Percentiles rank a stretch among this genome's conserved stretches.
Evolutionary conservation across 2,329 filamentous ascomycete species (phyloP).

Genomic region (Neonectria sp.): DNA sequence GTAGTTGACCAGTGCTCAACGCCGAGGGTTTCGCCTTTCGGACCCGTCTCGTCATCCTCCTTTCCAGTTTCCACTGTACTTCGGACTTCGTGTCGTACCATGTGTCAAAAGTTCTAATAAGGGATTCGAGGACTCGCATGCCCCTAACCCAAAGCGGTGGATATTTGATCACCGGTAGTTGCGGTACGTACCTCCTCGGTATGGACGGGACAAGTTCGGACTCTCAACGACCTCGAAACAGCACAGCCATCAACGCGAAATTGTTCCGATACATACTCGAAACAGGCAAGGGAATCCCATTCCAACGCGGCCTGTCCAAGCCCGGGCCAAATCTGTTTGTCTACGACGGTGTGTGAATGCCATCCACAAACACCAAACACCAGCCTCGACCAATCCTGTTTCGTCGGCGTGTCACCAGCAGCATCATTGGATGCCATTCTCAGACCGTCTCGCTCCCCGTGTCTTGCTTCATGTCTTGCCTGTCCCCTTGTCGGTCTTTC

Average conservation of each 20-base stretch:
- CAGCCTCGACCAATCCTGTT: slow-evolving; percentile 1
- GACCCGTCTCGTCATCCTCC: not conserved
- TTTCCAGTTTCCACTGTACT: not conserved
- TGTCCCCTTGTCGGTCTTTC: not conserved
- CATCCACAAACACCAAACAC: not conserved
- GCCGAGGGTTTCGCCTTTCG: slow-evolving; percentile 6
- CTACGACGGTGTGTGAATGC: not conserved
- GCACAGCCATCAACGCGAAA: slow-evolving; percentile 9
- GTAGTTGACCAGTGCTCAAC: not conserved
- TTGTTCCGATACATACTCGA: slow-evolving; percentile 19
- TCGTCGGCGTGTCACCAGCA: slow-evolving; percentile 9
- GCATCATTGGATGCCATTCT: slow-evolving; percentile 9
- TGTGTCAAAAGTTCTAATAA: slow-evolving; percentile 9
- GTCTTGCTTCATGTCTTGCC: slow-evolving; percentile 4
- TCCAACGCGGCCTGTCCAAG: slow-evolving; percentile 15
- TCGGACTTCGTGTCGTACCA: not conserved
- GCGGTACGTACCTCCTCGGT: slow-evolving; percentile 17
- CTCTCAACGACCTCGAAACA: slow-evolving; percentile 12
- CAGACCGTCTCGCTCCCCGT: slow-evolving; percentile 21
- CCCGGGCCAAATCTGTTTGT: slow-evolving; percentile 11
- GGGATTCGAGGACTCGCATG: slow-evolving; percentile 5
- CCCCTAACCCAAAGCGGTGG: slow-evolving; percentile 15
- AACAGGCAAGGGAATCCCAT: slow-evolving; percentile 25
- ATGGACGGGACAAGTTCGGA: slow-evolving; percentile 2
- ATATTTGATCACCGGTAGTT: slow-evolving; percentile 4